These are phyloP conservation scores for Didymella arachidicola DNA, from an alignment of 2,329 filamentous ascomycete genomes.

Conservation along the genomic window DNA sequence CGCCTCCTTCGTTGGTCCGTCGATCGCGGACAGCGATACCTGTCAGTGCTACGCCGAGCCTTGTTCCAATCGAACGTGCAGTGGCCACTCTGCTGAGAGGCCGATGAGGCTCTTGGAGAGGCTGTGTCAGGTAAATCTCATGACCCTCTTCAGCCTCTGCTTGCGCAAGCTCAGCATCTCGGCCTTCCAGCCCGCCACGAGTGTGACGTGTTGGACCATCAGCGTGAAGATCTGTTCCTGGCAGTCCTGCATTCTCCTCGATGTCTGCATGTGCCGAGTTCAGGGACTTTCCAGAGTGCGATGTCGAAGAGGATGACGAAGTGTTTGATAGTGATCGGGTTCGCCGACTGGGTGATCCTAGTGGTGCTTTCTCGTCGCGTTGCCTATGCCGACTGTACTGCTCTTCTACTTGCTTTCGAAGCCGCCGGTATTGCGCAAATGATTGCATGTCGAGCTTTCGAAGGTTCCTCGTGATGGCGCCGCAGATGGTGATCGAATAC, in stretches of 20 bases:
- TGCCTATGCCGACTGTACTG: constrained; percentile 16
- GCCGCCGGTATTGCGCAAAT: constrained; percentile 34
- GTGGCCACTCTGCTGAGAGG: constrained; percentile 27
- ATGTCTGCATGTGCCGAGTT: background rate
- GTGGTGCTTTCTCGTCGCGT: constrained; percentile 5
- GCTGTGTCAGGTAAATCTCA: background rate
- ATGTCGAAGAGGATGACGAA: constrained; percentile 1
- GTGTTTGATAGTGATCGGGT: background rate
- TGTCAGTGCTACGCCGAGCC: constrained; percentile 46
- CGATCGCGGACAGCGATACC: constrained; percentile 49
- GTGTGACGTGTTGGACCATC: background rate
- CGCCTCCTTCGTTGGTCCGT: constrained; percentile 41
- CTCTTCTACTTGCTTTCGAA: constrained; percentile 25
- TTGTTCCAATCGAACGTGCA: constrained; percentile 40
- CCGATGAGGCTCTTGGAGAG: background rate
- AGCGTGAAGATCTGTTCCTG: background rate
- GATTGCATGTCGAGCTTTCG: constrained; percentile 33
- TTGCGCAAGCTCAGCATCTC: constrained; percentile 3
- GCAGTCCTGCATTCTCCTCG: constrained; percentile 1
- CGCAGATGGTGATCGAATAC: background rate
- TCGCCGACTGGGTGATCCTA: background rate
- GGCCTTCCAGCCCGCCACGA: constrained; percentile 1
- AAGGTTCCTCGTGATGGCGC: background rate
- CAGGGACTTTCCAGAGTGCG: background rate
- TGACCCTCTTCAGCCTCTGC: constrained; percentile 4